Percentiles rank a stretch among this genome's conserved stretches.
phyloP scores from a whole-genome alignment of 1,284 basidiomycete species.

The Wallemia ichthyophaga region DNA sequence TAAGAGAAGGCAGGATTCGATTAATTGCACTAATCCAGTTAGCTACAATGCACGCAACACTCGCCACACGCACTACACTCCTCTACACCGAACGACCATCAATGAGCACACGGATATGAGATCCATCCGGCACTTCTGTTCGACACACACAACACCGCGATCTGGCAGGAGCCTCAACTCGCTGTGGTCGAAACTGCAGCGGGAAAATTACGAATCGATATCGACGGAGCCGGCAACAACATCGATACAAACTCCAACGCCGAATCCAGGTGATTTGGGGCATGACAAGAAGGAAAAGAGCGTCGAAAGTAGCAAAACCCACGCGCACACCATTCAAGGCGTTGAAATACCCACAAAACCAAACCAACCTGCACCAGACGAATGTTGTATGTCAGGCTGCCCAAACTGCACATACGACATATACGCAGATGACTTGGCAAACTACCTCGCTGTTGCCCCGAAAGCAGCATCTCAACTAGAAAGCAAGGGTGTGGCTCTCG shows the following conservation, averaged over 20 bases:
- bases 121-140: not conserved
- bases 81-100: no score
- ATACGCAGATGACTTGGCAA: constrained; percentile 2
- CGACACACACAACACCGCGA: not conserved
- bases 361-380: not conserved
- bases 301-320: not conserved
- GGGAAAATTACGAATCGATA: not conserved
- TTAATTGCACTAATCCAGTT: no score
- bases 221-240: not conserved
- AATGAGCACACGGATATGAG: not conserved
- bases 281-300: not conserved
- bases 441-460: not conserved
- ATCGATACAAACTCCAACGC: not conserved
- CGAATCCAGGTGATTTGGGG: not conserved
- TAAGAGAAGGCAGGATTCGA: not conserved
- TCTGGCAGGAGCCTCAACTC: not conserved
- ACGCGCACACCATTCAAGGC: not conserved
- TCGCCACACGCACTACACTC: no score
- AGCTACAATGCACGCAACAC: no score
- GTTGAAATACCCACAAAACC: not conserved
- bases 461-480: not conserved
- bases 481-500: not conserved
- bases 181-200: not conserved
- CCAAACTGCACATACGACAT: constrained; percentile 4
- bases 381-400: constrained; percentile 4